Conservation (phyloP, 768 basidiomycete species). For the Trametes cubensis region DNA sequence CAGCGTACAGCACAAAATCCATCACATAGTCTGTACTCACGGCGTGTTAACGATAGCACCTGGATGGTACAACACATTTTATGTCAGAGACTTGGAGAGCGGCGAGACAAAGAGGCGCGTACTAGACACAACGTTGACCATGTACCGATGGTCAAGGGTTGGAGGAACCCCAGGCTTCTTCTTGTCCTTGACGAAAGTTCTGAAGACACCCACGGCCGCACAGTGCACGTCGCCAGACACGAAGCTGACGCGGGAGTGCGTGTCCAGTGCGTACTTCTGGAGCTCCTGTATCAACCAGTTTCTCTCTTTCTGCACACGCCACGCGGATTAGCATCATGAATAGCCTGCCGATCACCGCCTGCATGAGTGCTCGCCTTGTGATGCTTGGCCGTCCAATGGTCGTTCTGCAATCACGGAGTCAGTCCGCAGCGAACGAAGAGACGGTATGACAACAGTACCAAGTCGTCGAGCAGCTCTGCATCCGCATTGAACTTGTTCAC, state of each 20-base stretch:
- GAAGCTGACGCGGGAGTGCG: conserved; percentile 77
- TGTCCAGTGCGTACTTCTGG: conserved; percentile 68
- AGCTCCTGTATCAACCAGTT: conserved; percentile 84
- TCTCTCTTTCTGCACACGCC: conserved; percentile 70
- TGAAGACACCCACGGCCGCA: conserved; percentile 79
- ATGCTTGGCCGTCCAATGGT: conserved; percentile 85
- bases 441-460: conserved; percentile 46
- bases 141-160: conserved; percentile 74
- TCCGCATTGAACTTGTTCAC: conserved; percentile 92
- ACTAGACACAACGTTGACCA: conserved; percentile 89
- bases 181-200: conserved; percentile 59
- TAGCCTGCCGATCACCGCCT: not conserved
- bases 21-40: conserved; percentile 45
- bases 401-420: conserved; percentile 54
- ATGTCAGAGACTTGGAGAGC: not conserved
- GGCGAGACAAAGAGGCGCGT: conserved; percentile 29
- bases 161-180: conserved; percentile 53
- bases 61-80: conserved; percentile 30
- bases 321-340: conserved; percentile 3
- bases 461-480: conserved; percentile 91
- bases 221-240: conserved; percentile 94
- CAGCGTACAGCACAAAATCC: not conserved
- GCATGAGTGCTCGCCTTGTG: conserved; percentile 61
- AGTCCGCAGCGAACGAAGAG: conserved; percentile 1
- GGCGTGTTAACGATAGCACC: conserved; percentile 97